Evolutionary conservation across 345 rosid genomes (phyloP).

Genomic region (Eucalyptus cladocalyx): DNA sequence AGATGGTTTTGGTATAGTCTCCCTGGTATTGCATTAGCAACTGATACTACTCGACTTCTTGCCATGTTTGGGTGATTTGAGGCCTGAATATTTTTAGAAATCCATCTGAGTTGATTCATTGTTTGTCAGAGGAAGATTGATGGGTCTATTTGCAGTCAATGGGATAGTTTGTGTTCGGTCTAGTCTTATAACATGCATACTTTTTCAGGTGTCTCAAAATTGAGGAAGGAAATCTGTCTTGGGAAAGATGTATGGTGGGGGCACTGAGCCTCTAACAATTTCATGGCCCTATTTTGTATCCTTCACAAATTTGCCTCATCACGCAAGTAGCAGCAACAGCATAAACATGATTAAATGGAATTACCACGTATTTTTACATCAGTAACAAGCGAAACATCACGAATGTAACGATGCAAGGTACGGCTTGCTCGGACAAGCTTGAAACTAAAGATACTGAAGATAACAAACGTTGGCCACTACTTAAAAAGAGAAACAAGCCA

Average conservation of each 20-base stretch:
- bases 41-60: neutral
- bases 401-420: neutral
- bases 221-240: neutral
- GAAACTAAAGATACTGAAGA: neutral
- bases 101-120: neutral
- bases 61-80: neutral
- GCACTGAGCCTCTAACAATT: neutral
- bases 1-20: neutral
- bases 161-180: neutral
- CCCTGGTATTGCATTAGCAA: neutral
- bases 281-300: neutral
- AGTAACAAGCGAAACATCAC: neutral
- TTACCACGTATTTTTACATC: neutral
- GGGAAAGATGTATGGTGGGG: neutral
- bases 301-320: neutral
- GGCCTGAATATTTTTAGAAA: neutral
- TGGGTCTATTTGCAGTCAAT: neutral
- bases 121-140: neutral
- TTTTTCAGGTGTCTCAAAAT: neutral
- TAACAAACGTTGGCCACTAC: neutral
- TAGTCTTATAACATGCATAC: neutral
- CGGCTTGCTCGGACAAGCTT: neutral
- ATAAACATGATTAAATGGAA: neutral
- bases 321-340: neutral
- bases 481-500: neutral